phyloP scores from a whole-genome alignment of 2,329 filamentous ascomycete genomes.

The Orbilia brochopaga region DNA sequence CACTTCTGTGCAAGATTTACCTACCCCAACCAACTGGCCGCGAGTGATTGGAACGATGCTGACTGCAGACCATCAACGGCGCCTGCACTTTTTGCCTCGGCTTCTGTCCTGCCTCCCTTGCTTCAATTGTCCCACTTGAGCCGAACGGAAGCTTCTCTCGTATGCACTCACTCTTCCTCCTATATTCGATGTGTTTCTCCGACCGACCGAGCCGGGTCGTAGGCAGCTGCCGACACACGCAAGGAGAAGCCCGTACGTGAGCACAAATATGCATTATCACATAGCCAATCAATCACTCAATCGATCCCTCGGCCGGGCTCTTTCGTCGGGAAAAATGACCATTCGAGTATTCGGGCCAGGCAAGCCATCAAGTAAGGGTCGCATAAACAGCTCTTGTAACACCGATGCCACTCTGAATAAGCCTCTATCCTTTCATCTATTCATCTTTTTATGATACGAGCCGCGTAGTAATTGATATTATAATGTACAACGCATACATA shows the following conservation, averaged over 20 bases:
- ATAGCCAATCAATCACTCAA: not conserved
- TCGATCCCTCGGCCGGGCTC: not conserved
- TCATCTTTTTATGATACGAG: too few relatives aligned
- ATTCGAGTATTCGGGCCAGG: not conserved
- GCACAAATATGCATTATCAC: not conserved
- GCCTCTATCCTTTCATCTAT: too few relatives aligned
- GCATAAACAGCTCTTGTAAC: not conserved
- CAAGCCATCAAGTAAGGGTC: not conserved
- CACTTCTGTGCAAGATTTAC: not conserved
- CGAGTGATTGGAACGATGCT: conserved; percentile 25
- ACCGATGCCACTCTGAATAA: not conserved
- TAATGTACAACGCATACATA: not conserved
- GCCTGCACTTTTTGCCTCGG: conserved; percentile 13
- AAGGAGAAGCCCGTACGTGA: not conserved
- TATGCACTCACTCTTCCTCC: too few relatives aligned
- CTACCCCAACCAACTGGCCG: conserved; percentile 28
- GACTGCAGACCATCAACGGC: conserved; percentile 4
- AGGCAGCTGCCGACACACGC: not conserved
- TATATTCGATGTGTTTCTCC: conserved; percentile 1
- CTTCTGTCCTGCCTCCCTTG: conserved; percentile 26
- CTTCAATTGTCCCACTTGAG: conserved; percentile 12
- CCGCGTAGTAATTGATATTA: not conserved
- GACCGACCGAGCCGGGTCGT: not conserved
- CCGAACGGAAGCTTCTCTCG: not conserved
- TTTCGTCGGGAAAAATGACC: not conserved